Percentiles rank a stretch among this genome's conserved stretches.
phyloP scores from a whole-genome alignment of 257 asterid genomes.

The Jacaranda copaia region DNA sequence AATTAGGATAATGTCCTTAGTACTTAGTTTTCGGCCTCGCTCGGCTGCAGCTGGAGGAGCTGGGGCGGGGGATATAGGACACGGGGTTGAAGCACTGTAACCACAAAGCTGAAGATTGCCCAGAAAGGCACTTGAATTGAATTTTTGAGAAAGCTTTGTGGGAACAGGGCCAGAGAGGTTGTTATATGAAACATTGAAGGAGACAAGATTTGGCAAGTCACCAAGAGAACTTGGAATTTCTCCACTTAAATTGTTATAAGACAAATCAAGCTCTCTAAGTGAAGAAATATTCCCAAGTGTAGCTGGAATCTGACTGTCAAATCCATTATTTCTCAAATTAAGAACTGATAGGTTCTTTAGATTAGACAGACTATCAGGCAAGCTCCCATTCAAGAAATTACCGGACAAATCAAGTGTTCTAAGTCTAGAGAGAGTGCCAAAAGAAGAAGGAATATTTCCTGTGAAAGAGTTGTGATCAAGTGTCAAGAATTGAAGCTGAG shows the following conservation, averaged over 20 bases:
- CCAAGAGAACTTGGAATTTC: constrained; percentile 73
- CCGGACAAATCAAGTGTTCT: constrained; percentile 58
- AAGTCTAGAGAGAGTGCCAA: constrained; percentile 54
- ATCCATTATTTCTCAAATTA: constrained; percentile 57
- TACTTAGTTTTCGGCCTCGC: constrained; percentile 53
- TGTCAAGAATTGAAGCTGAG: constrained; percentile 55
- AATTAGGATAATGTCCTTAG: constrained; percentile 78
- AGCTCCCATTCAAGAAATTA: constrained; percentile 67
- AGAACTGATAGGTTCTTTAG: constrained; percentile 63
- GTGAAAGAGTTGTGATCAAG: constrained; percentile 61
- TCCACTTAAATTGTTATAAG: constrained; percentile 67
- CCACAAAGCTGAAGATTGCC: constrained; percentile 90
- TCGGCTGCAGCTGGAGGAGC: constrained; percentile 40
- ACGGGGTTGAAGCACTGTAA: constrained; percentile 57
- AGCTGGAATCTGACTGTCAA: constrained; percentile 59
- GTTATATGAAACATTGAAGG: constrained; percentile 84
- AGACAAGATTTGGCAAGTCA: constrained; percentile 58
- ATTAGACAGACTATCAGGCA: constrained; percentile 57
- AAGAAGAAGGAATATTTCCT: constrained; percentile 63
- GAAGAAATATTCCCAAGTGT: constrained; percentile 59
- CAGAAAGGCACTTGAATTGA: constrained; percentile 69
- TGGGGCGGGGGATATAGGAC: constrained; percentile 58
- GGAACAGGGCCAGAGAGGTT: constrained; percentile 87
- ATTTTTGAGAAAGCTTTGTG: constrained; percentile 54
- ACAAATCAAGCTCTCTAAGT: constrained; percentile 67